Evolutionary conservation across 2,329 filamentous ascomycete species (phyloP).

Genomic region (Juglanconis juglandina): DNA sequence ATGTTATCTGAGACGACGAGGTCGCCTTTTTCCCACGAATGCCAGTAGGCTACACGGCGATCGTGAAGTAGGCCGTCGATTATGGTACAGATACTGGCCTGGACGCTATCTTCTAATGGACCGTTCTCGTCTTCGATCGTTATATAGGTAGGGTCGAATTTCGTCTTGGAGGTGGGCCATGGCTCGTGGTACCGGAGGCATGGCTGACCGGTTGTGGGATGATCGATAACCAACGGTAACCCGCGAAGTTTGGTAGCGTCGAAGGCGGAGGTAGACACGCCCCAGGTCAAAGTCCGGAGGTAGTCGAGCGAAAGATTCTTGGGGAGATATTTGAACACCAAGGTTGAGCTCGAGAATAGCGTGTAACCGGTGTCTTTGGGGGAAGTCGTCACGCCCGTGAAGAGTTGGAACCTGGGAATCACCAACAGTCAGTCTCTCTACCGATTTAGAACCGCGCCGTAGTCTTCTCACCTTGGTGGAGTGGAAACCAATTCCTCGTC

Average conservation of each 20-base stretch:
- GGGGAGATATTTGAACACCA: constrained; percentile 47
- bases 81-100: constrained; percentile 30
- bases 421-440: not conserved
- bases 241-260: constrained; percentile 38
- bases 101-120: not conserved
- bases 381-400: constrained; percentile 43
- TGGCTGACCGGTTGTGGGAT: constrained; percentile 41
- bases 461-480: constrained; percentile 37
- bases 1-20: constrained; percentile 51
- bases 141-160: constrained; percentile 44
- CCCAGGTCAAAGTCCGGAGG: constrained; percentile 43
- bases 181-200: constrained; percentile 55
- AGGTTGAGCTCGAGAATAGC: constrained; percentile 48
- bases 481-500: constrained; percentile 38
- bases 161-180: constrained; percentile 50
- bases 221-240: constrained; percentile 41
- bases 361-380: constrained; percentile 52
- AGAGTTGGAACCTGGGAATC: constrained; percentile 46
- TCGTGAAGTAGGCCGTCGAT: constrained; percentile 46
- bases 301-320: constrained; percentile 29
- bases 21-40: constrained; percentile 54
- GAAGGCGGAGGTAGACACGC: constrained; percentile 46
- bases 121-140: constrained; percentile 33
- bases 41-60: constrained; percentile 45
- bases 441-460: not conserved